A percentile compares a stretch with the other conserved stretches of the same genome.
phyloP scores from a whole-genome alignment of 108 stramenopile genomes.

The Nitzschia sp. region DNA sequence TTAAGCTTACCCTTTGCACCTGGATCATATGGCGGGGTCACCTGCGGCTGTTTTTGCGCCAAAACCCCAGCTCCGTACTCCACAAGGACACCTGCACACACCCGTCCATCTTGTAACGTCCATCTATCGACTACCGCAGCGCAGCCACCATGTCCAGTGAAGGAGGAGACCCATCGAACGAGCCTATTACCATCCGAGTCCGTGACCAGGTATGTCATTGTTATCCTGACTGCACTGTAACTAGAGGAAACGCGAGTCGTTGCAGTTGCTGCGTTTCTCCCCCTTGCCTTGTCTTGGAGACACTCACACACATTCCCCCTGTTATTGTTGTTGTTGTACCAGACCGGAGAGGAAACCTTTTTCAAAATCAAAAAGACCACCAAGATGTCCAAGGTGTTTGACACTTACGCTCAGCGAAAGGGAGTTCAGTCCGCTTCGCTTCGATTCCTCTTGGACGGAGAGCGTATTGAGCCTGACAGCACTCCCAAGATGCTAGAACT shows the following conservation, averaged over 20 bases:
- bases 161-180: conserved; percentile 33
- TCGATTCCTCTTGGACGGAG: conserved; percentile 93
- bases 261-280: neutral
- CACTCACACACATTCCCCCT: neutral
- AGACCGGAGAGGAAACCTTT: conserved; percentile 92
- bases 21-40: too few species aligned
- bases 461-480: conserved; percentile 74
- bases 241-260: neutral
- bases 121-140: neutral
- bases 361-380: conserved; percentile 98
- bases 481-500: conserved; percentile 90
- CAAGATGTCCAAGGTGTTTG: conserved; percentile 93
- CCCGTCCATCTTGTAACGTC: too few species aligned
- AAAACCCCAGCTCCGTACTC: too few species aligned
- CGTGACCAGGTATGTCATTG: conserved; percentile 76
- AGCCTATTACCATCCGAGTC: conserved; percentile 80
- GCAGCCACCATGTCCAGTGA: conserved; percentile 22
- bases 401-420: conserved; percentile 86
- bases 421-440: conserved; percentile 73
- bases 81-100: too few species aligned
- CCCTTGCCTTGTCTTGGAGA: neutral
- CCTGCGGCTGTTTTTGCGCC: too few species aligned
- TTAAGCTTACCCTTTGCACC: too few species aligned
- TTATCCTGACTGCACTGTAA: neutral
- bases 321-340: too few species aligned